These are phyloP conservation scores for Ceratopteris richardii DNA, from an alignment of 75 land plant genomes.

Conservation along the genomic window DNA sequence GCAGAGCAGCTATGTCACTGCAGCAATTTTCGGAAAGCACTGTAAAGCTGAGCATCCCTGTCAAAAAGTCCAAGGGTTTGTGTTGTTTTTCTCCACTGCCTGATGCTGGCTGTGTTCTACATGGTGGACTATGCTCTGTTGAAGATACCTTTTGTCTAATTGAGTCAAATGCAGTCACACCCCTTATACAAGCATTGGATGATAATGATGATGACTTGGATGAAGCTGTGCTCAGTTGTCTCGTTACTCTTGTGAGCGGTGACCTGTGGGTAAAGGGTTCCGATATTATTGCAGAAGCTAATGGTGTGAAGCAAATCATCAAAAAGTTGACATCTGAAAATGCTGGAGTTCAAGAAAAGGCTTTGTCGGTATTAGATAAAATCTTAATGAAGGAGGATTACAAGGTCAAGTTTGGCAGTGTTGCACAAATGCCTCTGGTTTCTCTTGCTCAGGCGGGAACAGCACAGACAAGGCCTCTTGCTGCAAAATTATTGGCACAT, in stretches of 20 bases:
- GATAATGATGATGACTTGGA: constrained; percentile 48
- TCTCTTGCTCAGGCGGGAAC: constrained; percentile 51
- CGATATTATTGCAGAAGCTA: constrained; percentile 29
- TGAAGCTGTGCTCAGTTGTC: constrained; percentile 46
- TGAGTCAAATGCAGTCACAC: constrained; percentile 43
- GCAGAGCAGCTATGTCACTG: constrained; percentile 42
- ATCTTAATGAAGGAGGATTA: constrained; percentile 37
- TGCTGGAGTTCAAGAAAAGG: constrained; percentile 44
- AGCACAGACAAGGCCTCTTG: constrained; percentile 27
- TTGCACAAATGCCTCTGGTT: constrained; percentile 45
- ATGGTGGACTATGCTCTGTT: constrained; percentile 38
- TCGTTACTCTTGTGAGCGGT: constrained; percentile 36
- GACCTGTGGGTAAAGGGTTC: constrained; percentile 48
- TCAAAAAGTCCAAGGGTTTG: constrained; percentile 26
- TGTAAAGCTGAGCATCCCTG: constrained; percentile 18
- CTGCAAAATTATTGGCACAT: constrained; percentile 51
- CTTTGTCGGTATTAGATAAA: constrained; percentile 55
- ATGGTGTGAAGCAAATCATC: constrained; percentile 42
- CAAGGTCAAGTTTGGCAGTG: constrained; percentile 36
- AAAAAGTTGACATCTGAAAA: constrained; percentile 36
- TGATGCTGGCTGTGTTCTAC: constrained; percentile 43
- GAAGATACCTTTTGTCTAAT: constrained; percentile 57
- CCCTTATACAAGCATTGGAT: constrained; percentile 34
- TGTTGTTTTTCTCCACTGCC: constrained; percentile 30
- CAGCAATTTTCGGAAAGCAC: constrained; percentile 54